Evolutionary conservation across 2,329 filamentous ascomycete genomes (phyloP).

Genomic region (Plectosphaerella cucumerina): DNA sequence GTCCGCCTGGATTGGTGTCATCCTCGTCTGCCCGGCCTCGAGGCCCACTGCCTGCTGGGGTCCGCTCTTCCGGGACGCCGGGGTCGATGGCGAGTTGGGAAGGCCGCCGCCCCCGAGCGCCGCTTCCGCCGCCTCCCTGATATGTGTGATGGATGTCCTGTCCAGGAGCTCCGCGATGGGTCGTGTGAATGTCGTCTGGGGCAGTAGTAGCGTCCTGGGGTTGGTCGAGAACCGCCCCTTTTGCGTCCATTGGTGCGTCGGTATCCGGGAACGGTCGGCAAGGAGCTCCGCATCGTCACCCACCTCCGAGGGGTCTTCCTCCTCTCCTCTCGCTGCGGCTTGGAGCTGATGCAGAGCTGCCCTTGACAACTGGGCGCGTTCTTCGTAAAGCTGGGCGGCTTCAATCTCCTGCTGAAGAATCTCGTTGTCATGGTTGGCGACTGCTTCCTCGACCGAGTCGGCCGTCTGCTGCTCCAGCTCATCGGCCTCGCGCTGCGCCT

Average conservation of each 20-base stretch:
- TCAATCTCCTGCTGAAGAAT: background rate
- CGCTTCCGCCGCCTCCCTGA: conserved; percentile 66
- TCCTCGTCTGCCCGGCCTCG: conserved; percentile 58
- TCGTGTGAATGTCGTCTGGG: conserved; percentile 61
- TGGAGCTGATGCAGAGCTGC: background rate
- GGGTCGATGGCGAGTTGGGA: conserved; percentile 72
- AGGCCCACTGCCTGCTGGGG: conserved; percentile 63
- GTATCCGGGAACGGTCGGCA: conserved; percentile 6
- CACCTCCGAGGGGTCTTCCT: conserved; percentile 17
- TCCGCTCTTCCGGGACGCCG: conserved; percentile 48
- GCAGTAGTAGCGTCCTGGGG: conserved; percentile 72
- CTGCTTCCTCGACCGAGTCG: conserved; percentile 4
- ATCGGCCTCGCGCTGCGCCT: conserved; percentile 24
- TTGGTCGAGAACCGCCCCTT: conserved; percentile 70
- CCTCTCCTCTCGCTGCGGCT: conserved; percentile 12
- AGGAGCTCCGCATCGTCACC: conserved; percentile 6
- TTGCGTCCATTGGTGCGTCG: conserved; percentile 65
- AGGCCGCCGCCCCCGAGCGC: conserved; percentile 74
- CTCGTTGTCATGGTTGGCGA: conserved; percentile 18
- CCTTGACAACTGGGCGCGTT: background rate
- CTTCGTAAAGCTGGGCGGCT: background rate
- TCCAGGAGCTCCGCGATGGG: conserved; percentile 68
- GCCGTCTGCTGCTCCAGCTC: conserved; percentile 30
- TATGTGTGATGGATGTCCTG: conserved; percentile 67
- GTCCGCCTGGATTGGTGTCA: conserved; percentile 74